Evolutionary conservation across 1,284 basidiomycete genomes (phyloP).

Genomic region (Sporisorium sorghi): DNA sequence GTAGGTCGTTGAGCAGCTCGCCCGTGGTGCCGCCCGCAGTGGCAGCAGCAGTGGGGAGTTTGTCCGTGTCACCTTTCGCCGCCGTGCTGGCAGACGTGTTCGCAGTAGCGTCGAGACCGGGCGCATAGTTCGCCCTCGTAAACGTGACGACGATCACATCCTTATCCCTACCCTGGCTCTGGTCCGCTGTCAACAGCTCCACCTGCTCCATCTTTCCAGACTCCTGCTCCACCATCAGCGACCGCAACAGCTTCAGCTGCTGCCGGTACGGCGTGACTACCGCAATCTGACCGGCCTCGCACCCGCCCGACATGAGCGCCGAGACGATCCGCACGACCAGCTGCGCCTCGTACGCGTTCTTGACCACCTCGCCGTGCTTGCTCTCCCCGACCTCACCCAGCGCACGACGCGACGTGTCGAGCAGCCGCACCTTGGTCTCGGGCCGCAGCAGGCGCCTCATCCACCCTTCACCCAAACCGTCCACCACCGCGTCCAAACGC

Average conservation of each 20-base stretch:
- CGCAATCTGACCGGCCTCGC: conserved; percentile 78
- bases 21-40: conserved; percentile 33
- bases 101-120: not conserved
- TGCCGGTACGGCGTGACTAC: conserved; percentile 93
- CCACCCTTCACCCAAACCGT: too few species aligned
- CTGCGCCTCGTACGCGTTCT: conserved; percentile 83
- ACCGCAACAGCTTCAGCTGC: conserved; percentile 87
- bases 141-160: conserved; percentile 62
- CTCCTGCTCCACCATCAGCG: conserved; percentile 8
- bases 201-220: conserved; percentile 69
- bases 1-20: conserved; percentile 57
- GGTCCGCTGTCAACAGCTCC: conserved; percentile 93
- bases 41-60: not conserved
- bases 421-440: conserved; percentile 85
- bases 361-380: conserved; percentile 30
- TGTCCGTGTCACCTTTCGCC: not conserved
- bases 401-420: conserved; percentile 81
- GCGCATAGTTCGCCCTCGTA: conserved; percentile 49
- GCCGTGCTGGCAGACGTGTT: not conserved
- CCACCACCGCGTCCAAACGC: conserved; percentile 71
- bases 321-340: conserved; percentile 76
- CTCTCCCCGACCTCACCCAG: conserved; percentile 80
- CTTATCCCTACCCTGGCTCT: conserved; percentile 88
- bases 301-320: conserved; percentile 79
- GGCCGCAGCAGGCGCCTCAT: conserved; percentile 77